Base-by-base conservation (phyloP, 768 basidiomycete genomes). In the Boletus sp. region DNA sequence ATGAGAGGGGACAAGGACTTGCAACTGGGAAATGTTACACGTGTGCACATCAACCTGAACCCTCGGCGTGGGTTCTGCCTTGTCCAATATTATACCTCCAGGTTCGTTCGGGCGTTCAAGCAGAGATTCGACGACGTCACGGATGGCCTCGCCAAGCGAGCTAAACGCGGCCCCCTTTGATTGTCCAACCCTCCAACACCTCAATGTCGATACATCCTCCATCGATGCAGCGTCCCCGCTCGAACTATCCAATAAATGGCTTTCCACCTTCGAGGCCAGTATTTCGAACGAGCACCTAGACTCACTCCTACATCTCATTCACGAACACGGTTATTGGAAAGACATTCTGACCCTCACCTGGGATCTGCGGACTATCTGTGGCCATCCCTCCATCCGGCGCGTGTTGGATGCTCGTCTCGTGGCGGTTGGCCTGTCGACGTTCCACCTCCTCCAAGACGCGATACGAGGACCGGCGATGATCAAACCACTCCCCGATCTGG, bases 311-410 rank as follows among this genome's bases (percentile, higher is more conserved):
- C 23, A 25, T 21, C 56, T 64, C 25, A 71, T 70, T 34, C 64
- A 64, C 38, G 54, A 60, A 30, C 43, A 49, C 19, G 65, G 65
- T 1, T 70, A 75, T 53, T 83, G 82, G 83, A 72, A 79, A 21
- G 83, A 84, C 60, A 70, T 78, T 30, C 62, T 81, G 14, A 67
- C 78, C 1, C 65, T 83, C 40, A 83, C 84, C 1, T 82, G 78
- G 75, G 74, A 79, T 60, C 75, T 85, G 57, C 75, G 79, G 7
- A 79, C 79, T 1, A 75, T 83, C 58, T 65, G 69, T 3, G 77
- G 76, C 1, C 59, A 59, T 14, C 48, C 64, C 9, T 59, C 70
- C 19, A 75, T 83, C 61, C 66, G 47, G 15, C 51, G 57, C 13
- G 70, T 78, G 55, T 65, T 79, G 38, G 55, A 55, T 1, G 74